These are phyloP conservation scores for Akebia trifoliata DNA, from an alignment of 164 flowering plant genomes.

Conservation along the genomic window DNA sequence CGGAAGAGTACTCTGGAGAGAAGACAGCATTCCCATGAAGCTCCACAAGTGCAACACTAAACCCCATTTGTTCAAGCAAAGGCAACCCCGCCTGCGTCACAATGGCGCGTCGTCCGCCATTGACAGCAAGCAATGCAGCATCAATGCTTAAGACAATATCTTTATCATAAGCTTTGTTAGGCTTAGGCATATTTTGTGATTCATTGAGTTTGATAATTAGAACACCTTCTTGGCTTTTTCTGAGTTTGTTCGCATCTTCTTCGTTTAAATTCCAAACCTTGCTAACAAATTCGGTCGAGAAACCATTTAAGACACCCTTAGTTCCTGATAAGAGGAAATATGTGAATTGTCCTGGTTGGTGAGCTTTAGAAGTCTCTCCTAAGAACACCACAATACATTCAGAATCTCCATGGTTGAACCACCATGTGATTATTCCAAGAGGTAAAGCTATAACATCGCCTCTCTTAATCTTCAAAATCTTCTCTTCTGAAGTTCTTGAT, in stretches of 20 bases:
- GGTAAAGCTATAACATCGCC: constrained; percentile 75
- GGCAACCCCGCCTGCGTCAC: constrained; percentile 55
- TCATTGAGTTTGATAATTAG: constrained; percentile 47
- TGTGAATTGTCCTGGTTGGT: constrained; percentile 55
- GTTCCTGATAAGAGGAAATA: constrained; percentile 51
- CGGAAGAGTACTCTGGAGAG: constrained; percentile 61
- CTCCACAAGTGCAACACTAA: constrained; percentile 59
- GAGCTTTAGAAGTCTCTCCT: constrained; percentile 54
- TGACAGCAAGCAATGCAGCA: constrained; percentile 53
- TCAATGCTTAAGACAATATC: constrained; percentile 44
- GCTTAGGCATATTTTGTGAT: constrained; percentile 39
- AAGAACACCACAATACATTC: constrained; percentile 37
- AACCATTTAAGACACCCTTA: constrained; percentile 56
- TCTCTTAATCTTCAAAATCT: constrained; percentile 48
- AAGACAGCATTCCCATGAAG: constrained; percentile 55
- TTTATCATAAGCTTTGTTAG: constrained; percentile 30
- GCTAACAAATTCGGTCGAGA: constrained; percentile 51
- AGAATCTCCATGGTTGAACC: constrained; percentile 65
- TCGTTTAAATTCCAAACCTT: constrained; percentile 47
- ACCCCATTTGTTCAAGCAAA: constrained; percentile 54
- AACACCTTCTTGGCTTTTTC: constrained; percentile 32
- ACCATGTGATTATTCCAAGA: constrained; percentile 62
- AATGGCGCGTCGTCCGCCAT: constrained; percentile 49
- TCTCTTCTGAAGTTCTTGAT: constrained; percentile 51
- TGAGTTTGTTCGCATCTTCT: constrained; percentile 39